Percentiles rank a stretch among this genome's conserved stretches.
Conservation (phyloP, 78 protist species). For the Fonticula alba region DNA sequence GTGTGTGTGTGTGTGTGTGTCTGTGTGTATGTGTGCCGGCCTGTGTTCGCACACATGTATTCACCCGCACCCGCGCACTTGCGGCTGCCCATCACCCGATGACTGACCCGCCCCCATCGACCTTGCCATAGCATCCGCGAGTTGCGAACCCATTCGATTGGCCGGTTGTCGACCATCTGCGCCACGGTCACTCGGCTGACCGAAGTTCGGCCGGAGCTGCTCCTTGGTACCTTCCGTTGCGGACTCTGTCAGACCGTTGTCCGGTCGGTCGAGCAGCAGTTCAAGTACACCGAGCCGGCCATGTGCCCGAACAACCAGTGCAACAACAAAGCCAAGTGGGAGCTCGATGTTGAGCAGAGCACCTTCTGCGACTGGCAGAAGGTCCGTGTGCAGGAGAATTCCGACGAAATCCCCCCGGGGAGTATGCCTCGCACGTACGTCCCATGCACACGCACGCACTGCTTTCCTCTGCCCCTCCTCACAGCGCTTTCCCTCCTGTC, state of each 20-base stretch:
- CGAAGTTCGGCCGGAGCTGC: constrained; percentile 91
- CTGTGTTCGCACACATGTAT: no score
- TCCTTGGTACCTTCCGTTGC: constrained; percentile 73
- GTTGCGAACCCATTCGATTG: constrained; percentile 30
- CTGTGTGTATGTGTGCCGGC: no score
- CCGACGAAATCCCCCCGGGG: constrained; percentile 75
- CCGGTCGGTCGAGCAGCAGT: constrained; percentile 70
- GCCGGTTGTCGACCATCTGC: constrained; percentile 43
- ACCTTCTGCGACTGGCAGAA: constrained; percentile 88
- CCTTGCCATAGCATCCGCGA: constrained; percentile 64
- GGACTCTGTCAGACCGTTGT: constrained; percentile 41
- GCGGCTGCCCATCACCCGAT: no score
- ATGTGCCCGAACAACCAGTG: constrained; percentile 29
- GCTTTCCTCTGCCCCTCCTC: background rate
- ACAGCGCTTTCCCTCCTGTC: background rate
- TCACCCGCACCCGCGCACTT: no score
- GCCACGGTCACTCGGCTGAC: constrained; percentile 94
- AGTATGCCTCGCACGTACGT: constrained; percentile 53
- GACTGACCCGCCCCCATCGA: no score
- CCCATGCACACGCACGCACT: background rate
- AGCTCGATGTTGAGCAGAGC: constrained; percentile 38
- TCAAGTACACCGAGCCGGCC: constrained; percentile 64
- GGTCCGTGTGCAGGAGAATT: constrained; percentile 58
- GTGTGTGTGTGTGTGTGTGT: no score
- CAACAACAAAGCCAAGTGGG: constrained; percentile 39